phyloP scores from a whole-genome alignment of 2,329 filamentous ascomycete genomes.

The Penicillium sp. region DNA sequence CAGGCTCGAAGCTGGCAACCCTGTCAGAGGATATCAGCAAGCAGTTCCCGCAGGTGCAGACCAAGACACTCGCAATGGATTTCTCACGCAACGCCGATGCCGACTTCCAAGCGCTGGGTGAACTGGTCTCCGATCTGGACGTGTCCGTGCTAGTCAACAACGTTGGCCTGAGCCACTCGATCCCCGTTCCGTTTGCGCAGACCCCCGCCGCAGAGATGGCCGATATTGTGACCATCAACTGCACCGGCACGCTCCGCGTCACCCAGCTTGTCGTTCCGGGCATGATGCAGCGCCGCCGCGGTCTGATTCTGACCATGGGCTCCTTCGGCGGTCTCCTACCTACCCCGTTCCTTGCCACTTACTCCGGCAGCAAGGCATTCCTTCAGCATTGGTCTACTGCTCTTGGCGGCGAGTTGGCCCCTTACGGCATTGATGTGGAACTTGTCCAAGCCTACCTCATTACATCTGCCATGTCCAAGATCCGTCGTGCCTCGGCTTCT shows the following conservation, averaged over 20 bases:
- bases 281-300: slow-evolving; percentile 78
- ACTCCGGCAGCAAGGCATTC: slow-evolving; percentile 97
- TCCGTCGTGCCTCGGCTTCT: slow-evolving; percentile 71
- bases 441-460: slow-evolving; percentile 90
- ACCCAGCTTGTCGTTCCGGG: slow-evolving; percentile 82
- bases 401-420: slow-evolving; percentile 76
- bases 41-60: slow-evolving; percentile 63
- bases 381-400: slow-evolving; percentile 93
- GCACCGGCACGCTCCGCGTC: slow-evolving; percentile 80
- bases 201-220: slow-evolving; percentile 77
- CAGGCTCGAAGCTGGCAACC: slow-evolving; percentile 80
- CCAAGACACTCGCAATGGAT: slow-evolving; percentile 86
- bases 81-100: slow-evolving; percentile 74
- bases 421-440: slow-evolving; percentile 81
- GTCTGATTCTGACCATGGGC: slow-evolving; percentile 94
- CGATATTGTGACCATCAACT: slow-evolving; percentile 94
- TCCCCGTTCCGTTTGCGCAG: slow-evolving; percentile 82
- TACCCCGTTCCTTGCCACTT: slow-evolving; percentile 88
- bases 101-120: slow-evolving; percentile 73
- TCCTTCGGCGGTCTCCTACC: slow-evolving; percentile 92
- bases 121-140: slow-evolving; percentile 69
- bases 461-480: slow-evolving; percentile 95
- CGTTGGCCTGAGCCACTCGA: slow-evolving; percentile 89
- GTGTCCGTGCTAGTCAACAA: slow-evolving; percentile 93
- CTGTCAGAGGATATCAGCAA: slow-evolving; percentile 75